Evolutionary conservation across 148 eudicot species (phyloP), one percentile per base, ranked within the genome.

Genomic region (Rhododendron ovatum): DNA sequence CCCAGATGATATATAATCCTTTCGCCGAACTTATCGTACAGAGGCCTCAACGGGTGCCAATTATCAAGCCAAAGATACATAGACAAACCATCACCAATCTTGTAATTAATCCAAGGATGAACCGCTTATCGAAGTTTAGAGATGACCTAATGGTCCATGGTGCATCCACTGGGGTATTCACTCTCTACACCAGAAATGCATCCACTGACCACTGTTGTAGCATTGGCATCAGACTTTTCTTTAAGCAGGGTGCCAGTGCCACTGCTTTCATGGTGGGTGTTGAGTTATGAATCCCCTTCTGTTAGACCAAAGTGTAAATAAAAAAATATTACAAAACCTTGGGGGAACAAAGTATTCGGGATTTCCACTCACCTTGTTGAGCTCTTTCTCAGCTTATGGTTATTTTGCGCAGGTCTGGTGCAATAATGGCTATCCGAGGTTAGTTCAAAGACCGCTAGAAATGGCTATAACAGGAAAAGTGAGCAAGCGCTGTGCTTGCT

Each of bases 401-500:
- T 37, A n/a, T 78, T 26, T 45, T 77, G 83, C 82, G 57, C 93
- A 96, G 98, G 95, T 97, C 14, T 95, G 99, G 99, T 95, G 99
- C 88, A 98, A 97, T 20, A 80, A 35, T 48, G 98, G 98, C 24
- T 93, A 93, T 89, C 99, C 99, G 71, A 93, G 99, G 90, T 82
- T 97, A 82, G 95, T 94, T 85, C 93, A 93, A 91, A 90, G 95
- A 47, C 98, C 99, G 3, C 63, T 92, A 17, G 98, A 94, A 78
- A 97, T 97, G 86, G 99, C 98, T 10, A 86, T 97, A 91, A 93
- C 95, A 0, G 99, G 98, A 84, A 93, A 97, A 89, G 89, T 90
- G 91, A 97, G 95, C 91, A 95, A 94, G 86, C 93, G 99, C 0
- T 97, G 99, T 90, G 98, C 91, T 65, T 97, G 99, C 86, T 86